Evolutionary conservation across 441 rosid species (phyloP).

Genomic region (Bocquillonia castaneifolia): DNA sequence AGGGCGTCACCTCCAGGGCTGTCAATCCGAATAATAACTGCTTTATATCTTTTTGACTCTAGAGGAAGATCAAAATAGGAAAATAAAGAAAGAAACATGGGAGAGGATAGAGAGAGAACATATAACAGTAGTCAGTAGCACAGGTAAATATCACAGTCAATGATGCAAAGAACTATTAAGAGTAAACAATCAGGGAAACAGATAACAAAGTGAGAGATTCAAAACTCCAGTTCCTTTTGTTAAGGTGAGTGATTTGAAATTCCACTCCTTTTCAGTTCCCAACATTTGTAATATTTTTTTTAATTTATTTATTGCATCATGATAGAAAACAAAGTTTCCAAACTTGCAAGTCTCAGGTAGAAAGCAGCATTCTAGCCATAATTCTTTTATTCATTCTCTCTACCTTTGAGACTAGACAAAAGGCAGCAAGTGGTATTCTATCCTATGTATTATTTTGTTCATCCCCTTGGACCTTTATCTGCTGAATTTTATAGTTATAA

Average conservation of each 20-base stretch:
- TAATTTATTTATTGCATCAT: too few species aligned
- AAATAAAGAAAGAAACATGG: constrained; percentile 18
- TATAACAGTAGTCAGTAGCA: constrained; percentile 15
- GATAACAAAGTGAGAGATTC: background rate
- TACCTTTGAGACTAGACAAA: too few species aligned
- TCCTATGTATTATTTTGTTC: too few species aligned
- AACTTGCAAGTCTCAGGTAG: background rate
- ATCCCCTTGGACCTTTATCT: too few species aligned
- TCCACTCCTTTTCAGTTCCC: background rate
- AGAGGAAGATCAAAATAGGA: constrained; percentile 14
- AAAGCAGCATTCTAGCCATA: background rate
- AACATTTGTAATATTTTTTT: background rate
- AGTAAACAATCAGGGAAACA: constrained; percentile 11
- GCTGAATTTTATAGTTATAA: background rate
- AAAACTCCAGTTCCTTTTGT: too few species aligned
- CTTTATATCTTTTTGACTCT: constrained; percentile 81
- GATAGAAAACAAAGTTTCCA: too few species aligned
- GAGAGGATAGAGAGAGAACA: constrained; percentile 21
- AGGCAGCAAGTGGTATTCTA: too few species aligned
- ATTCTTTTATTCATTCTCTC: background rate
- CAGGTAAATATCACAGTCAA: constrained; percentile 1
- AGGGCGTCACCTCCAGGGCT: constrained; percentile 99
- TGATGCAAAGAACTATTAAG: constrained; percentile 17
- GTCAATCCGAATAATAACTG: constrained; percentile 85
- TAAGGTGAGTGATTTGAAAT: too few species aligned